Conservation (phyloP, 768 basidiomycete species). For the Pisolithus orientalis region DNA sequence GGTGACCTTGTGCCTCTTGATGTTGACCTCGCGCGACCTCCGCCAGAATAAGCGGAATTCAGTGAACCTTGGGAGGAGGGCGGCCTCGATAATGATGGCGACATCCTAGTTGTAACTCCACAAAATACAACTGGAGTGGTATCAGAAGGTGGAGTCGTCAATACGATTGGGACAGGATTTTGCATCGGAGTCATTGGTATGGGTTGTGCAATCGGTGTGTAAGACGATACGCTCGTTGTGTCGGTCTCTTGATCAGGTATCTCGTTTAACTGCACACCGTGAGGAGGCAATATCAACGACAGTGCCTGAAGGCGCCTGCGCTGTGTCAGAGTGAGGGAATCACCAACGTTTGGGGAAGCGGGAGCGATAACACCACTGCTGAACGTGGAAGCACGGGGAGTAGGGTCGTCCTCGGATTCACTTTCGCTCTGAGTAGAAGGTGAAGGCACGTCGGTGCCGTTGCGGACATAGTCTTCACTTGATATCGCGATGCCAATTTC, state of each 20-base stretch:
- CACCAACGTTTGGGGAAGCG: background rate
- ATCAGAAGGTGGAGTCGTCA: background rate
- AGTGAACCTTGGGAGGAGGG: constrained; percentile 4
- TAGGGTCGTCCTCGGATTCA: constrained; percentile 18
- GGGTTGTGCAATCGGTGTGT: background rate
- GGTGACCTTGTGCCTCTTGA: constrained; percentile 23
- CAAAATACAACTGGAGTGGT: background rate
- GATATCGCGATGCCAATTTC: constrained; percentile 1
- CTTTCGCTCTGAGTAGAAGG: constrained; percentile 4
- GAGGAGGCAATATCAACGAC: constrained; percentile 12
- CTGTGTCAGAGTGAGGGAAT: background rate
- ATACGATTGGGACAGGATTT: background rate
- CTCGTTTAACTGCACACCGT: constrained; percentile 14
- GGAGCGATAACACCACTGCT: background rate
- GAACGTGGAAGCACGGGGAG: constrained; percentile 19
- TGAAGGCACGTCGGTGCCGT: constrained; percentile 2
- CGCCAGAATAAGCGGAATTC: constrained; percentile 12
- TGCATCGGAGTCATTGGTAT: background rate
- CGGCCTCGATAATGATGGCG: background rate
- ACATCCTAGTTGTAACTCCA: background rate
- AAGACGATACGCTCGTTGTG: background rate
- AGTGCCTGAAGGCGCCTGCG: constrained; percentile 10
- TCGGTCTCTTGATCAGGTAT: constrained; percentile 10
- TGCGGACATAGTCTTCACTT: constrained; percentile 1
- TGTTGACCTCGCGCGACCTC: constrained; percentile 14